Evolutionary conservation across 768 basidiomycete genomes (phyloP).

Genomic region (Naematelia encephala): DNA sequence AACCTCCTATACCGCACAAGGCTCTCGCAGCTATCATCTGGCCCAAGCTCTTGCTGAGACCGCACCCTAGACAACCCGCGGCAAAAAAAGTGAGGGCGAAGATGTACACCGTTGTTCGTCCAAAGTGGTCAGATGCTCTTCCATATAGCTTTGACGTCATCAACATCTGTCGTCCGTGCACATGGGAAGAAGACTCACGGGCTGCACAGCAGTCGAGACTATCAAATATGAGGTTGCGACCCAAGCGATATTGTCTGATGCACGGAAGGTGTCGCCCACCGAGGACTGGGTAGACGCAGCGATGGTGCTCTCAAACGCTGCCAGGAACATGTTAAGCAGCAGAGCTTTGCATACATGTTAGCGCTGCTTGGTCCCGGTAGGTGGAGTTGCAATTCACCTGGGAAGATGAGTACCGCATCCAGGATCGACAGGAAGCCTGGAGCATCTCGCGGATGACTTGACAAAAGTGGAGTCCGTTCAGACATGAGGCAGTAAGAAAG

Average conservation of each 20-base stretch:
- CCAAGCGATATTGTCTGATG: slow-evolving; percentile 22
- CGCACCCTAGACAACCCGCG: slow-evolving; percentile 20
- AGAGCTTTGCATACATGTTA: too few relatives aligned
- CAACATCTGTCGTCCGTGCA: not conserved
- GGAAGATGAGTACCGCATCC: not conserved
- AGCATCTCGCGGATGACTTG: slow-evolving; percentile 13
- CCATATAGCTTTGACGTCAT: slow-evolving; percentile 14
- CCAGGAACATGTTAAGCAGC: slow-evolving; percentile 19
- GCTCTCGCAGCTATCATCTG: slow-evolving; percentile 21
- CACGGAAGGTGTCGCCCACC: slow-evolving; percentile 18
- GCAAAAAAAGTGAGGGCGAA: slow-evolving; percentile 19
- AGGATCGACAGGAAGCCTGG: slow-evolving; percentile 6
- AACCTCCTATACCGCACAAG: slow-evolving; percentile 23
- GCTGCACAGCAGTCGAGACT: slow-evolving; percentile 22
- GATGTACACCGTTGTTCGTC: slow-evolving; percentile 15
- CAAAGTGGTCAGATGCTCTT: slow-evolving; percentile 21
- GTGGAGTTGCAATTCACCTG: too few relatives aligned
- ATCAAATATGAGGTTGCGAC: slow-evolving; percentile 24
- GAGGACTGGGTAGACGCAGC: slow-evolving; percentile 25
- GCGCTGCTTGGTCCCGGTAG: too few relatives aligned
- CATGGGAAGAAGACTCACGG: slow-evolving; percentile 6
- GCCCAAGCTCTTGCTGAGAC: slow-evolving; percentile 13
- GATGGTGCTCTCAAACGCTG: slow-evolving; percentile 25
- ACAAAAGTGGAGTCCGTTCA: slow-evolving; percentile 14
- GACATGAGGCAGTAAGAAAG: too few relatives aligned